Conservation (phyloP, 768 basidiomycete genomes). For the Rhodotorula diobovata region DNA sequence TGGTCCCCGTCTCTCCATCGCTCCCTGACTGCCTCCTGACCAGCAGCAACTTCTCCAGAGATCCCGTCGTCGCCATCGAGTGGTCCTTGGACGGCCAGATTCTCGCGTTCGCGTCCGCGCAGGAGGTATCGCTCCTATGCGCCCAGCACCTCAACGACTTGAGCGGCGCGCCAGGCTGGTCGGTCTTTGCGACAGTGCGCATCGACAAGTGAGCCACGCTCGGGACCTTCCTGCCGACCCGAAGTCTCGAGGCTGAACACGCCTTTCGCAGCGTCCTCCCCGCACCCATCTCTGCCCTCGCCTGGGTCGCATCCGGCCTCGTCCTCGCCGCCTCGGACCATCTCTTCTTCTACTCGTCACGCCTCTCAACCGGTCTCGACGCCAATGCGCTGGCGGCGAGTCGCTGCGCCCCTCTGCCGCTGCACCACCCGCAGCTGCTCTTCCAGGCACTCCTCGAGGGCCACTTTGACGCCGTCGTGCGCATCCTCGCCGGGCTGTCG, state of each 20-base stretch:
- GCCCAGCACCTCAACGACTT: constrained; percentile 12
- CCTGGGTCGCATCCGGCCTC: constrained; percentile 61
- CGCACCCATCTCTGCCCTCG: constrained; percentile 69
- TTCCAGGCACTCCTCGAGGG: constrained; percentile 42
- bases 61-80: constrained; percentile 9
- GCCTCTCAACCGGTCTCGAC: constrained; percentile 49
- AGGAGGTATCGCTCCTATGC: constrained; percentile 9
- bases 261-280: constrained; percentile 60
- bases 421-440: constrained; percentile 90
- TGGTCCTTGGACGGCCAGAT: constrained; percentile 21
- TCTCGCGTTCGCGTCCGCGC: constrained; percentile 14
- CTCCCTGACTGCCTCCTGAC: neutral
- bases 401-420: constrained; percentile 76
- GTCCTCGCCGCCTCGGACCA: constrained; percentile 77
- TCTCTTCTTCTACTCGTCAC: constrained; percentile 62
- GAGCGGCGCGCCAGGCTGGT: neutral
- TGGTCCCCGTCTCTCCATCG: no score
- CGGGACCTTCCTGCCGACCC: fast-evolving
- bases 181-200: neutral
- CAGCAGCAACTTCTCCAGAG: neutral
- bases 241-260: neutral
- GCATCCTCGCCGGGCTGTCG: constrained; percentile 67
- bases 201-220: constrained; percentile 2
- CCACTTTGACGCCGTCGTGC: constrained; percentile 78
- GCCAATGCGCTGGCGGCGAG: constrained; percentile 77